Evolutionary conservation across 108 stramenopile genomes (phyloP).

Genomic region (Nitzschia sp.): DNA sequence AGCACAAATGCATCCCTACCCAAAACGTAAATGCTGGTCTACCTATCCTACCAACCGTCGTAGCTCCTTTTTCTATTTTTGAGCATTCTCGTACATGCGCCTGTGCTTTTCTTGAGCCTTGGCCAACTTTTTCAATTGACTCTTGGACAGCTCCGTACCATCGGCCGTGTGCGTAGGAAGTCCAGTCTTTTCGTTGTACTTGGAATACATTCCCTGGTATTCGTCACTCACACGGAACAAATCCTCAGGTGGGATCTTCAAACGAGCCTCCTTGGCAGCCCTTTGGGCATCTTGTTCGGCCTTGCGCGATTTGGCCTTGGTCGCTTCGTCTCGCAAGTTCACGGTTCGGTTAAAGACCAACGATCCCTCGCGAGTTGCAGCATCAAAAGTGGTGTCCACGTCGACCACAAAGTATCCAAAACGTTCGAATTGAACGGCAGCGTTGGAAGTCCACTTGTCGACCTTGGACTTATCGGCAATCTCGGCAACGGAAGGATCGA

Average conservation of each 20-base stretch:
- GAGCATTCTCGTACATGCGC: constrained; percentile 31
- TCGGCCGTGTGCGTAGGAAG: constrained; percentile 85
- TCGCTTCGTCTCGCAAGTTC: constrained; percentile 84
- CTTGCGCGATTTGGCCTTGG: constrained; percentile 66
- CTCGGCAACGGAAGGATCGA: constrained; percentile 73
- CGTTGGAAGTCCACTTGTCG: constrained; percentile 71
- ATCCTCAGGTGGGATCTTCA: constrained; percentile 67
- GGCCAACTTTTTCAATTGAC: constrained; percentile 87
- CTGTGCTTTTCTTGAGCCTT: constrained; percentile 92
- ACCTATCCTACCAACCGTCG: not conserved
- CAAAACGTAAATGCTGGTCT: not conserved
- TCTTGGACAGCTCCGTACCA: constrained; percentile 90
- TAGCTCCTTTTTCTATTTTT: not conserved
- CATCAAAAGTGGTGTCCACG: constrained; percentile 77
- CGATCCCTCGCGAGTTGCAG: constrained; percentile 46
- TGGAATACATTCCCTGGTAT: constrained; percentile 74
- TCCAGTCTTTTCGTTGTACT: constrained; percentile 82
- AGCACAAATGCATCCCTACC: not conserved
- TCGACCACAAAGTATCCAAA: constrained; percentile 98
- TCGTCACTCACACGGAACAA: constrained; percentile 69
- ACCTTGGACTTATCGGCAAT: constrained; percentile 55
- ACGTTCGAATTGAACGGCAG: constrained; percentile 92
- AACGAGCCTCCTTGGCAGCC: constrained; percentile 65
- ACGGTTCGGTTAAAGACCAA: constrained; percentile 96
- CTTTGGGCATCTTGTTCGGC: constrained; percentile 53